Base-by-base conservation (phyloP, 805 yeast genomes). In the Ogataea allantospora region DNA sequence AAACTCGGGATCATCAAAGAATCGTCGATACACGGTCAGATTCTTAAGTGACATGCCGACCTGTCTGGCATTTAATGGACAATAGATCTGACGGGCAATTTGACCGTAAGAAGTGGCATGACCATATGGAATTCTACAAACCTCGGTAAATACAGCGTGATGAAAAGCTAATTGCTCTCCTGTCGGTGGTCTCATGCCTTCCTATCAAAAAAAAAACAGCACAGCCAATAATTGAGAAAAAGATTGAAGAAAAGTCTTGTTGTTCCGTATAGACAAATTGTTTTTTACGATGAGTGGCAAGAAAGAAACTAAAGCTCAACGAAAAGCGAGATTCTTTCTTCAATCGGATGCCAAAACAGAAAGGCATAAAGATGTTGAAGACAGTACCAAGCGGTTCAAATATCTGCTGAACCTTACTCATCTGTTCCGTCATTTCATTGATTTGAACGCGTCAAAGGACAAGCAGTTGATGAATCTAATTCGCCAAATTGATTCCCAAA, bases 361-460 rank as follows among this genome's bases (percentile, higher is more conserved):
- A 33, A 68, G 73, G 36, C 66, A 66, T 22, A 71, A 68, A 47
- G 73, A 71, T 46, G 73, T 67, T 30, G 85, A 77, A 50, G 93
- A 83, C 51, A 75, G 95, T 0, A 80, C 88, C 18, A 78, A 72
- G 50, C 71, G 98, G 43, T 87, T 87, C 70, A 80, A 78, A 57
- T 86, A 89, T 60, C 67, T 89, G 28, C 66, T 91, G 33, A 83
- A 88, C 1, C 68, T 89, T 27, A 88, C 96, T 0, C 95, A 86
- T 46, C 67, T 91, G 40, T 89, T 89, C 60, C 79, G 95, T 27
- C 89, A 88, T 57, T 89, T 89, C 60, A 85, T 89, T 44, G 85
- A 88, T 48, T 71, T 84, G 29, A 78, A 83, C 46, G 86, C 95
- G 9, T 75, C 87, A 35, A 83, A 82, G 55, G 96, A 88, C 56